Evolutionary conservation across 371 early-diverging fungal species (phyloP).

Genomic region (Apophysomyces sp.): DNA sequence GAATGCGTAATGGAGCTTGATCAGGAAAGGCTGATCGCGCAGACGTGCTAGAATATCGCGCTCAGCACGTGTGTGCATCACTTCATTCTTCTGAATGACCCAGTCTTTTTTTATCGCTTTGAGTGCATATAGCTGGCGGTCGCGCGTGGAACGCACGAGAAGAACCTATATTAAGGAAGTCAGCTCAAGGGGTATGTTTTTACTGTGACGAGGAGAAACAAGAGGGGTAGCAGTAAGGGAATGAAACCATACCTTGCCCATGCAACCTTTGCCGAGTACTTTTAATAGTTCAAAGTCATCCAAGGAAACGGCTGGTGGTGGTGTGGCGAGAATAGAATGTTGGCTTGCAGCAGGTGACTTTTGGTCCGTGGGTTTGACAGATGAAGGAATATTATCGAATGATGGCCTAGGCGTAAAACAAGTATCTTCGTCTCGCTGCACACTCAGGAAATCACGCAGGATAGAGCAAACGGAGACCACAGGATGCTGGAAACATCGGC

Average conservation of each 20-base stretch:
- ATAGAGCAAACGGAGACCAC: slow-evolving; percentile 36
- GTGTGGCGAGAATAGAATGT: background rate
- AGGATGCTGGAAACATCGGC: slow-evolving; percentile 42
- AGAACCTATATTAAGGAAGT: slow-evolving; percentile 43
- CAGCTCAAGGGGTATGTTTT: background rate
- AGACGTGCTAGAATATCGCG: slow-evolving; percentile 67
- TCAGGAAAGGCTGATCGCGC: slow-evolving; percentile 69
- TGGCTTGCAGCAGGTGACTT: background rate
- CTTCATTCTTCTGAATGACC: slow-evolving; percentile 61
- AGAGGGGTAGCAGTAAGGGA: background rate
- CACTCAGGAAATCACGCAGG: slow-evolving; percentile 43
- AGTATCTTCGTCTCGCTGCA: slow-evolving; percentile 46
- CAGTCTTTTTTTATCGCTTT: slow-evolving; percentile 73
- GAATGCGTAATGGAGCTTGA: slow-evolving; percentile 71
- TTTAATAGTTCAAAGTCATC: slow-evolving; percentile 64
- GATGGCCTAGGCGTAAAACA: slow-evolving; percentile 2
- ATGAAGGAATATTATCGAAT: background rate
- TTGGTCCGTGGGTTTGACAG: background rate
- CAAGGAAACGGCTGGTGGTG: background rate
- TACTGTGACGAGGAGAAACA: background rate
- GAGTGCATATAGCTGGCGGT: slow-evolving; percentile 59
- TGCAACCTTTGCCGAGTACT: slow-evolving; percentile 73
- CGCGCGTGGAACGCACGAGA: slow-evolving; percentile 53
- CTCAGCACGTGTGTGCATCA: slow-evolving; percentile 67
- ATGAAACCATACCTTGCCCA: slow-evolving; percentile 59